Base-by-base conservation (phyloP, 1,284 basidiomycete species). In the Agroathelia rolfsii region DNA sequence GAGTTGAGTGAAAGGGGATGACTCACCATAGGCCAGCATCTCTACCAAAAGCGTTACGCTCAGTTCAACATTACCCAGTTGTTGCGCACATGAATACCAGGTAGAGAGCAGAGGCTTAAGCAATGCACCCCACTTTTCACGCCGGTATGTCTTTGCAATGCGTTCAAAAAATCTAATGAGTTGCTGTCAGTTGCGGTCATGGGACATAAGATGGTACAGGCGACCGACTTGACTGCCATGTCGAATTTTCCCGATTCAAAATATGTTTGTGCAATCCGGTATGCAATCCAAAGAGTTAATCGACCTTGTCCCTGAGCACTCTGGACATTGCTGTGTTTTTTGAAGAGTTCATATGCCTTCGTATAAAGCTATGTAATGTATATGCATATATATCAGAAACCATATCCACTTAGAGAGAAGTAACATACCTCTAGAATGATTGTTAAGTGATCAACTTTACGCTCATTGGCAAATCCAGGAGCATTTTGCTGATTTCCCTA, bases 291-390 rank as follows among this genome's bases (percentile, higher is more conserved):
- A 9, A 90, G 60, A 0, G 85, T 89, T 40, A 88, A 59, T 4
- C 88, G 73, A 2, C 75, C 74, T 40, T 82, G 75, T 20, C 61
- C 64, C 20, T 64, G 60, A 8, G 35, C 35, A 33, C 43, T 66
- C 36, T 50, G 52, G 26, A 41, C 31, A 42, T 34, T 42, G 23
- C 61, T 64, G 46, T 81, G 69, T 42, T 75, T 79, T 57, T 90
- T 93, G 63, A 94, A 88, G 7, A 88, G 53, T 43, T 92, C 83
- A 51, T 94, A 93, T 1, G 92, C 70, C 49, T 90, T 87, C 1
- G 86, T 92, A 48, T 88, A 90, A 1, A 95, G 66, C 84, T 90
- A 37, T n/a, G 22, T 12, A 30, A 20, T 10, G 30, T 10, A 14
- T 26, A 32, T 28, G 6, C n/a, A 25, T 19, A 28, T 19, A 10